These are phyloP conservation scores for Babesia sp. DNA, from an alignment of 169 alveolate genomes.

Conservation along the genomic window DNA sequence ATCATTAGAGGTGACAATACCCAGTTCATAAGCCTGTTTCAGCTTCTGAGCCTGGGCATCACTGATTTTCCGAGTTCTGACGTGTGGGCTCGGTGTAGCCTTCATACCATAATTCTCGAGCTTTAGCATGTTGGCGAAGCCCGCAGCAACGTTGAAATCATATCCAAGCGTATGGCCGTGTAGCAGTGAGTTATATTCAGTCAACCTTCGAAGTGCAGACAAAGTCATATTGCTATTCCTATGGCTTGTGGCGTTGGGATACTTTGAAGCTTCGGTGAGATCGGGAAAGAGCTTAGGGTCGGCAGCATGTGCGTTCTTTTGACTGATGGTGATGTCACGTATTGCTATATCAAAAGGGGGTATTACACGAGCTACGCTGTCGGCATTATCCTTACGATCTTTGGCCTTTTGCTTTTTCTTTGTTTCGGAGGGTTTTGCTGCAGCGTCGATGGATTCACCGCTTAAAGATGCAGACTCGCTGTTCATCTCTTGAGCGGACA, in stretches of 20 bases:
- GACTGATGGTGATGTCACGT: conserved; percentile 37
- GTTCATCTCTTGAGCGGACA: not conserved
- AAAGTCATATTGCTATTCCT: not conserved
- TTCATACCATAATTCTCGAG: conserved; percentile 22
- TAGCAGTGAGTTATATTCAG: conserved; percentile 12
- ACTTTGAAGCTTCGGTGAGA: conserved; percentile 25
- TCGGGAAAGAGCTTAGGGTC: conserved; percentile 55
- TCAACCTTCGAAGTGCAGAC: conserved; percentile 27
- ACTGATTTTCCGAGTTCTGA: conserved; percentile 2
- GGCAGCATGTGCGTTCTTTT: conserved; percentile 45
- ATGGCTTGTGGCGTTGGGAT: conserved; percentile 27
- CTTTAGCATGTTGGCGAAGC: conserved; percentile 61
- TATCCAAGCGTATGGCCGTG: conserved; percentile 29
- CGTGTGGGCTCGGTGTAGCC: conserved; percentile 23
- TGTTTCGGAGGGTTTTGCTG: conserved; percentile 6
- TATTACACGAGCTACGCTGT: conserved; percentile 50
- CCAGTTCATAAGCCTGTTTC: conserved; percentile 52
- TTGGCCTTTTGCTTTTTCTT: conserved; percentile 59
- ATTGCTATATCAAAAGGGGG: conserved; percentile 57
- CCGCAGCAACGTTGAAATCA: conserved; percentile 44
- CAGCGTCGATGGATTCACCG: not conserved
- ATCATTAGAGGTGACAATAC: conserved; percentile 58
- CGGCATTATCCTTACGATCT: conserved; percentile 42
- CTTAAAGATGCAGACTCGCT: conserved; percentile 6
- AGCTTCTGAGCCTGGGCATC: conserved; percentile 39